These are phyloP conservation scores for Alternaria viburni DNA, from an alignment of 2,329 filamentous ascomycete genomes.

Conservation along the genomic window DNA sequence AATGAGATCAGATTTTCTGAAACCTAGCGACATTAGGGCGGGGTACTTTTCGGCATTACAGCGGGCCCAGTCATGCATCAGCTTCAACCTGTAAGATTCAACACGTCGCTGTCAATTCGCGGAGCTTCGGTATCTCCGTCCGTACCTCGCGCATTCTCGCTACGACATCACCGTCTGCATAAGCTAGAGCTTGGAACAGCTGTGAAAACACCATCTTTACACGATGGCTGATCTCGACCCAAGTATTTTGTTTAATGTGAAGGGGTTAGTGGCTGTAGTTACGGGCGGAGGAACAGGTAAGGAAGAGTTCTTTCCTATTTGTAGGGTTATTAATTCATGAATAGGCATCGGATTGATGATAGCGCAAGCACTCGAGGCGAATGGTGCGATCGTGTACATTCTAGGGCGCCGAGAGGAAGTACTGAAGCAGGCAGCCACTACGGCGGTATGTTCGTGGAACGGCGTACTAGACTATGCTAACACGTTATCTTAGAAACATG, in stretches of 20 bases:
- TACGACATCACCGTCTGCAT: not conserved
- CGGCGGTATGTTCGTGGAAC: not conserved
- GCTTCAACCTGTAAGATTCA: not conserved
- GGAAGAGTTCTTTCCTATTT: not conserved
- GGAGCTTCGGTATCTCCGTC: not conserved
- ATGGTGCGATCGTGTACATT: conserved; percentile 32
- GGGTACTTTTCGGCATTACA: not conserved
- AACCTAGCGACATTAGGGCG: not conserved
- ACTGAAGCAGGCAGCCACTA: conserved; percentile 16
- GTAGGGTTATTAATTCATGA: not conserved
- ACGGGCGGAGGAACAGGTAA: conserved; percentile 27
- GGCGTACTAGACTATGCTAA: not conserved
- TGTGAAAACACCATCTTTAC: not conserved
- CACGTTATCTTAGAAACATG: not conserved
- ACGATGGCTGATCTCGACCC: conserved; percentile 9
- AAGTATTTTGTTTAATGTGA: conserved; percentile 16
- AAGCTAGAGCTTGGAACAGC: not conserved
- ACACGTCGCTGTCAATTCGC: not conserved
- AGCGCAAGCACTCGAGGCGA: conserved; percentile 25
- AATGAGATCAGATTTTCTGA: not conserved
- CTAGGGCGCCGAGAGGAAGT: conserved; percentile 28
- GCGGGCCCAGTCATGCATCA: not conserved
- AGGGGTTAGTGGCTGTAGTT: conserved; percentile 23
- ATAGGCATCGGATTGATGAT: conserved; percentile 34
- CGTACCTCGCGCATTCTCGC: not conserved